phyloP scores from a whole-genome alignment of 177 flowering plant genomes.

The Tripterygium wilfordii region DNA sequence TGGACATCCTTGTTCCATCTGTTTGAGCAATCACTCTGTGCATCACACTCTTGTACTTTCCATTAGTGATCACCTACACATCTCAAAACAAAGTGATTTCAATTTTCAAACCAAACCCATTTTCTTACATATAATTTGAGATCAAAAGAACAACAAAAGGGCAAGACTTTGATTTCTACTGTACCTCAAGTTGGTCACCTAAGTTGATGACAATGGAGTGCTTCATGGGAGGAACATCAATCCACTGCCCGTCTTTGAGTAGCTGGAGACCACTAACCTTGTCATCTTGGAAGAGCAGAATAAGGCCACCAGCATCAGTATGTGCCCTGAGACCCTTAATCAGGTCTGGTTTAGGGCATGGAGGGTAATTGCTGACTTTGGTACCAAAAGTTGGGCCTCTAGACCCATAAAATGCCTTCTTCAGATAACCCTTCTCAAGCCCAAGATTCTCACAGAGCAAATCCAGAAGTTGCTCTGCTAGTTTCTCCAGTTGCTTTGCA shows the following conservation, averaged over 20 bases:
- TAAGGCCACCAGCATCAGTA: constrained; percentile 70
- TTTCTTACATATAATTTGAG: too few relatives aligned
- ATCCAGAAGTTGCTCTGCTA: constrained; percentile 52
- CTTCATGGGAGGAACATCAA: constrained; percentile 68
- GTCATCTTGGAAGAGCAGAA: constrained; percentile 67
- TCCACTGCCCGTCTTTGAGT: constrained; percentile 53
- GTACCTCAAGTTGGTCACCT: constrained; percentile 72
- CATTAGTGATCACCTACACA: constrained; percentile 58
- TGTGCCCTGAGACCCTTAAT: constrained; percentile 67
- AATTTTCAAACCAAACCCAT: too few relatives aligned
- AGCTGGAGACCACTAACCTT: constrained; percentile 64
- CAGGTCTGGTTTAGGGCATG: constrained; percentile 58
- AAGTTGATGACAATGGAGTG: constrained; percentile 70
- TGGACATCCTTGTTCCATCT: constrained; percentile 60
- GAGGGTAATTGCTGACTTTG: constrained; percentile 61
- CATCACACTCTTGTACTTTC: constrained; percentile 59
- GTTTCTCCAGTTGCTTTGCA: constrained; percentile 29
- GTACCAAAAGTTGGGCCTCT: constrained; percentile 64
- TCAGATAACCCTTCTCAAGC: constrained; percentile 49
- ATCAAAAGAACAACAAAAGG: too few relatives aligned
- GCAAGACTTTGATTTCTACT: too few relatives aligned
- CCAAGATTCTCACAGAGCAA: constrained; percentile 62
- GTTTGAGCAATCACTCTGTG: constrained; percentile 54
- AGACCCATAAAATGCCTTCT: constrained; percentile 48
- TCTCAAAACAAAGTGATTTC: too few relatives aligned